Percentiles rank a stretch among this genome's conserved stretches.
Evolutionary conservation across 2,329 filamentous ascomycete species (phyloP).

Genomic region (Colletotrichum cordylinicola): DNA sequence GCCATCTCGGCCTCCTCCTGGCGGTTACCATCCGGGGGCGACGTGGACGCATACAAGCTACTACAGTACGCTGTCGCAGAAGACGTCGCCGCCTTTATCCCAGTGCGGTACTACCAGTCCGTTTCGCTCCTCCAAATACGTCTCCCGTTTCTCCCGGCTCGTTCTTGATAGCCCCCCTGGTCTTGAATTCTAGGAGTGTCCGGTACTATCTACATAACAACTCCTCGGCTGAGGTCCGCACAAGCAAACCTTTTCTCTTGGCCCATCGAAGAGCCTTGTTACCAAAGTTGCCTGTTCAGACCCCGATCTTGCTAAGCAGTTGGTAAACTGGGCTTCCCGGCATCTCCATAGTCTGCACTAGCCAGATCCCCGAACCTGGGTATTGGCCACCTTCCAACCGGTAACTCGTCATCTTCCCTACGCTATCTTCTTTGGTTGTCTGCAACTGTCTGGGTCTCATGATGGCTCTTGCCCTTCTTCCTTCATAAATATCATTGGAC

Average conservation of each 20-base stretch:
- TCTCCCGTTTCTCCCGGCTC: neutral
- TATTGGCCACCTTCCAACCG: conserved; percentile 13
- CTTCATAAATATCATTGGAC: conserved; percentile 12
- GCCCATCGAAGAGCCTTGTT: neutral
- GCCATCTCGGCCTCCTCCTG: neutral
- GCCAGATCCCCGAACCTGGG: neutral
- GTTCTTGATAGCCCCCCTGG: neutral
- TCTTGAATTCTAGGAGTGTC: neutral
- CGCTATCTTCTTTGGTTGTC: neutral
- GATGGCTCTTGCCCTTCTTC: neutral
- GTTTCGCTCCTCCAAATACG: neutral
- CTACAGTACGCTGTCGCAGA: neutral
- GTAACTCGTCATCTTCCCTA: conserved; percentile 6
- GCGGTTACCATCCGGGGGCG: neutral
- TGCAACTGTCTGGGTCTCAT: neutral
- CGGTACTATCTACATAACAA: neutral
- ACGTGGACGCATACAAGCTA: neutral
- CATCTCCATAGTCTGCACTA: neutral
- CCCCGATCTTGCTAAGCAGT: conserved; percentile 1
- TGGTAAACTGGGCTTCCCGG: neutral
- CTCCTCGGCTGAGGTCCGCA: neutral
- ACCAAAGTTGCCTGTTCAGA: neutral
- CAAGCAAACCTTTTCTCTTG: neutral
- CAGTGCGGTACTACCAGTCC: neutral
- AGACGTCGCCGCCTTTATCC: neutral